Evolutionary conservation across 106 monocot species (phyloP).

Genomic region (Cymbidium sinense): DNA sequence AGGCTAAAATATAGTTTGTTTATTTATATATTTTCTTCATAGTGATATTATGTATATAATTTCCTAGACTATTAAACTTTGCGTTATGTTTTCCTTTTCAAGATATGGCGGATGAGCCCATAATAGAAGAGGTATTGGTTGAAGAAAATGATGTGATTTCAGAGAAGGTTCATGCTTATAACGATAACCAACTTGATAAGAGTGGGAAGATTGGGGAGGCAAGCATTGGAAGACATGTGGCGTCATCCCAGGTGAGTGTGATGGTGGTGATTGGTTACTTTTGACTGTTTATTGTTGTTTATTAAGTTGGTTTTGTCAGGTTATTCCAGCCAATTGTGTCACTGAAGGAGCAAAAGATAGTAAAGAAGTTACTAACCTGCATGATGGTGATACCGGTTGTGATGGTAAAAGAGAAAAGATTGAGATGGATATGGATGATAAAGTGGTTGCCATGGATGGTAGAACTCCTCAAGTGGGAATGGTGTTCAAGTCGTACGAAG

Average conservation of each 20-base stretch:
- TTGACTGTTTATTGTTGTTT: background rate
- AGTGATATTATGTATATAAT: background rate
- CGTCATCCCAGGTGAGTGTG: constrained; percentile 18
- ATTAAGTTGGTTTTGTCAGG: constrained; percentile 12
- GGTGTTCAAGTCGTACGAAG: constrained; percentile 53
- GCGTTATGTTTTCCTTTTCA: background rate
- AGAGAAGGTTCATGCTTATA: constrained; percentile 1
- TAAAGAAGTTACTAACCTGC: constrained; percentile 3
- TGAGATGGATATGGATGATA: constrained; percentile 9
- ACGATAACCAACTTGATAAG: constrained; percentile 8
- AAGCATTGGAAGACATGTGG: constrained; percentile 10
- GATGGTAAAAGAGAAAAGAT: constrained; percentile 9
- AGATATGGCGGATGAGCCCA: constrained; percentile 15
- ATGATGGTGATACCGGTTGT: background rate
- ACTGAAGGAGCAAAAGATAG: background rate
- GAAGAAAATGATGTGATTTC: constrained; percentile 11
- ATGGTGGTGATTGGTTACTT: background rate
- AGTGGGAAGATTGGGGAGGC: constrained; percentile 10
- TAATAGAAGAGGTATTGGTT: constrained; percentile 14
- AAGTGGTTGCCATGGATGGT: constrained; percentile 17
- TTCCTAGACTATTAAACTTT: background rate
- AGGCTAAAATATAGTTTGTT: background rate
- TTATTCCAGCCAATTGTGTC: constrained; percentile 9
- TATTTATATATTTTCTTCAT: background rate
- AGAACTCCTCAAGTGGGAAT: constrained; percentile 41